phyloP scores from a whole-genome alignment of 371 early-diverging fungal species.

The Lichtheimia corymbifera region DNA sequence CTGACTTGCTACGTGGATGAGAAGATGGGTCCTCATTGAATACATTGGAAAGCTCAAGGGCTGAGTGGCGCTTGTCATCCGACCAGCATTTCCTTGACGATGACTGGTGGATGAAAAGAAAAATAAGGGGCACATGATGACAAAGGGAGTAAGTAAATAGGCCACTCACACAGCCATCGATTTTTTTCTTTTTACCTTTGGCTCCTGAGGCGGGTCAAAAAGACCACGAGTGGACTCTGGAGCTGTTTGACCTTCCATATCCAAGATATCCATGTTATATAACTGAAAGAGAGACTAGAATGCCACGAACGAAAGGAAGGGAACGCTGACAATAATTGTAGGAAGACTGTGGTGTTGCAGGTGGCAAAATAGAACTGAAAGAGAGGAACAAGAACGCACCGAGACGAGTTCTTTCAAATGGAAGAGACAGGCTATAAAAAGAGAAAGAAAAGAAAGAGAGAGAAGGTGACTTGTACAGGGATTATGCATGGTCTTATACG shows the following conservation, averaged over 20 bases:
- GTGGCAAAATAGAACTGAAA: slow-evolving; percentile 2
- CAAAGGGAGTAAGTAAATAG: slow-evolving; percentile 1
- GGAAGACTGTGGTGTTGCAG: no score
- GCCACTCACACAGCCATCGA: neutral
- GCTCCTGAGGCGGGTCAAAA: slow-evolving; percentile 41
- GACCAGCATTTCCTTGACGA: slow-evolving; percentile 4
- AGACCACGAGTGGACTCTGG: slow-evolving; percentile 55
- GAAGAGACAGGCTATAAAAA: neutral
- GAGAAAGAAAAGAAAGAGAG: slow-evolving; percentile 7
- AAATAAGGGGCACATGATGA: neutral
- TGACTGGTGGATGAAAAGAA: neutral
- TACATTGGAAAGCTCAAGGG: slow-evolving; percentile 9
- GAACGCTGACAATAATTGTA: neutral
- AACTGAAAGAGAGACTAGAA: slow-evolving; percentile 4
- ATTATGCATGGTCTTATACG: neutral
- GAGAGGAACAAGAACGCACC: slow-evolving; percentile 1
- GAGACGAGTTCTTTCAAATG: neutral
- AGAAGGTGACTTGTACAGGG: slow-evolving; percentile 3
- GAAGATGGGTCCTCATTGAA: slow-evolving; percentile 3
- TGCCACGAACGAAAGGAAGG: slow-evolving; percentile 17
- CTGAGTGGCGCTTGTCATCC: slow-evolving; percentile 10
- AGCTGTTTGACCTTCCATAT: slow-evolving; percentile 50
- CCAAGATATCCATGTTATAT: slow-evolving; percentile 28
- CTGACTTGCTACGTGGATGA: slow-evolving; percentile 18
- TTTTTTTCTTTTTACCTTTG: slow-evolving; percentile 16